Evolutionary conservation across 1,284 basidiomycete genomes (phyloP), one percentile per base, ranked within the genome.

Genomic region (Pascua sp.): DNA sequence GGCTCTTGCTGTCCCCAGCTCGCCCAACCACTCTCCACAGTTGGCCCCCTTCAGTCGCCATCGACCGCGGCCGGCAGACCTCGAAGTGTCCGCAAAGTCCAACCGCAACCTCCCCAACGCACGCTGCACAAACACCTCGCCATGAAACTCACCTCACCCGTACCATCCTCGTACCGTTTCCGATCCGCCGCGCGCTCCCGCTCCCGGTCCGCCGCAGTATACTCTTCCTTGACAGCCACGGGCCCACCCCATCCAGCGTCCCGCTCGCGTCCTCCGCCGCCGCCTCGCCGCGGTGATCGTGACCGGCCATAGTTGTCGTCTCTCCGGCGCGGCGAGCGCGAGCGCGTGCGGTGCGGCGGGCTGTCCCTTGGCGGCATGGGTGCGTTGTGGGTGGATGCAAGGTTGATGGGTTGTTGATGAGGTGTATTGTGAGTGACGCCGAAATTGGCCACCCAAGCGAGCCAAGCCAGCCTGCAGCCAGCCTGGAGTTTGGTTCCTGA

Each of bases 121-220:
- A 32, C 24, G 24, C 24, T 32, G 24, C 24, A 32, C 24, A 3
- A 32, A 32, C 24, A 32, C 24, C 24, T 4, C 24, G 24, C 24
- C 24, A 4, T 32, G 10, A 13, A 1, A 51, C 59, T 41, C 41
- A 53, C 56, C 47, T 67, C 65, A 41, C 56, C 50, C 1, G 57
- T 60, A 46, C 63, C 68, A 16, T 64, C 67, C 42, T 76, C 70
- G 55, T 70, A 75, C 48, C 68, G 56, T 45, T 71, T 69, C 53
- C 73, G 57, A 38, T 76, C 74, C 8, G 44, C 53, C 5, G 62
- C 66, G 46, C 72, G 64, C 62, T 75, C 75, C 56, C 52, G 59
- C 61, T 75, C 72, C 51, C 73, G 57, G 17, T 76, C 74, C 40
- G 39, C 53, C 5, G 57, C 54, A 9, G 45, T 48, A 47, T 62